Conservation (phyloP, 192 early-diverging fungal genomes). For the Diversispora eburnea region DNA sequence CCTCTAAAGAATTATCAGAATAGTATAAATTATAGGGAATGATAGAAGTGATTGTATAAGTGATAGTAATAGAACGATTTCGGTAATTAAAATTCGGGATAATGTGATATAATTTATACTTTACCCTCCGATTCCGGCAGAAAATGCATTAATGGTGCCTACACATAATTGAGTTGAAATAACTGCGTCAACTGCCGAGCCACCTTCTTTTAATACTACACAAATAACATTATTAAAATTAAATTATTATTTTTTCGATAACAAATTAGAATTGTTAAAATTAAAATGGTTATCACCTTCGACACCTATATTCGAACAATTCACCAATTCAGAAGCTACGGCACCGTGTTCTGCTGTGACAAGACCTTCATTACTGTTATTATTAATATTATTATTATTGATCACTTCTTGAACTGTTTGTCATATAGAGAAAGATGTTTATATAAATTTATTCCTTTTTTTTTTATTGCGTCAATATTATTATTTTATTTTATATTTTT, state of each 20-base stretch:
- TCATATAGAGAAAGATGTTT: no score
- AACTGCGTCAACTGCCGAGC: slow-evolving; percentile 85
- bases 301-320: neutral
- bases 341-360: neutral
- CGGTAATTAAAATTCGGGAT: neutral
- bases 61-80: neutral
- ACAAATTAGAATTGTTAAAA: neutral
- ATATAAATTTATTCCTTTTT: no score
- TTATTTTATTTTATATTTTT: no score
- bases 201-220: slow-evolving; percentile 73
- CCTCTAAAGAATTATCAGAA: slow-evolving; percentile 50
- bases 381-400: no score
- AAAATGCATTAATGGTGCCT: slow-evolving; percentile 85
- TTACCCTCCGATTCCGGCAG: slow-evolving; percentile 82
- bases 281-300: neutral
- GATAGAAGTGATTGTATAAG: no score
- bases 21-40: no score
- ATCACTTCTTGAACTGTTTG: no score
- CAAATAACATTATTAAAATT: neutral
- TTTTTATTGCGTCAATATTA: no score
- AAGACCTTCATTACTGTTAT: neutral
- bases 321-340: neutral
- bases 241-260: neutral
- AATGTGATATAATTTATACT: neutral
- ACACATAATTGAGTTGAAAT: slow-evolving; percentile 84